Percentiles rank a stretch among this genome's conserved stretches.
phyloP scores from a whole-genome alignment of 1,284 basidiomycete genomes.

The Malassezia vespertilionis region DNA sequence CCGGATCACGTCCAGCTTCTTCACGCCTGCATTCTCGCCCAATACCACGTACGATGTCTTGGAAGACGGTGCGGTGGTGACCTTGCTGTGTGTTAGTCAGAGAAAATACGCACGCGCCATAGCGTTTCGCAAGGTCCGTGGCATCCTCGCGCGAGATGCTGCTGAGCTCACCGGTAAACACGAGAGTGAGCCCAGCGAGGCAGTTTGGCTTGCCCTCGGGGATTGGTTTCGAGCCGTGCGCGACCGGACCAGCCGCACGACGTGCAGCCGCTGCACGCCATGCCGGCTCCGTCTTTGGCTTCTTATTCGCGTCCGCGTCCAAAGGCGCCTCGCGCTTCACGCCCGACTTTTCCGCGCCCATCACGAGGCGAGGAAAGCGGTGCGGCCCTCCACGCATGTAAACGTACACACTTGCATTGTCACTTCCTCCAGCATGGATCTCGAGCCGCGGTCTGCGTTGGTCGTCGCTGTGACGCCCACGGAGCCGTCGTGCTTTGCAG shows the following conservation, averaged over 20 bases:
- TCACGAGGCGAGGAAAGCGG: conserved; percentile 1
- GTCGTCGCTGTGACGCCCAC: conserved; percentile 56
- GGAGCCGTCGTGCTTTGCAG: conserved; percentile 82
- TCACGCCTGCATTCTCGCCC: conserved; percentile 74
- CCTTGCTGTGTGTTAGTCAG: conserved; percentile 42
- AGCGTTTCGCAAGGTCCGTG: conserved; percentile 75
- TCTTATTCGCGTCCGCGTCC: not conserved
- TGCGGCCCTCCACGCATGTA: too few relatives aligned
- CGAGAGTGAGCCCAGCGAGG: conserved; percentile 75
- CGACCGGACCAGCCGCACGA: conserved; percentile 59
- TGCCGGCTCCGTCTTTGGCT: conserved; percentile 1
- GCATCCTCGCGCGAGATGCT: conserved; percentile 82
- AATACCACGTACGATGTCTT: conserved; percentile 83
- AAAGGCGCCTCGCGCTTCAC: not conserved
- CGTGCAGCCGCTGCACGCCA: conserved; percentile 50
- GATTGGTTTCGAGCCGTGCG: conserved; percentile 69
- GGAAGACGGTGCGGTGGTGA: conserved; percentile 74
- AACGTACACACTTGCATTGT: not conserved
- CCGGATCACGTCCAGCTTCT: conserved; percentile 73
- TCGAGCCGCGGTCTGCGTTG: conserved; percentile 26
- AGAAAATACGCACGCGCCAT: conserved; percentile 54
- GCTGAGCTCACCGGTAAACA: conserved; percentile 77
- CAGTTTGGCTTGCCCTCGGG: conserved; percentile 69
- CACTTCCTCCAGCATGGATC: not conserved
- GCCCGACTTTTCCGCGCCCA: not conserved